Percentiles rank a stretch among this genome's conserved stretches.
Evolutionary conservation across 352 stramenopile species (phyloP).

Genomic region (Phytophthora boehmeriae): DNA sequence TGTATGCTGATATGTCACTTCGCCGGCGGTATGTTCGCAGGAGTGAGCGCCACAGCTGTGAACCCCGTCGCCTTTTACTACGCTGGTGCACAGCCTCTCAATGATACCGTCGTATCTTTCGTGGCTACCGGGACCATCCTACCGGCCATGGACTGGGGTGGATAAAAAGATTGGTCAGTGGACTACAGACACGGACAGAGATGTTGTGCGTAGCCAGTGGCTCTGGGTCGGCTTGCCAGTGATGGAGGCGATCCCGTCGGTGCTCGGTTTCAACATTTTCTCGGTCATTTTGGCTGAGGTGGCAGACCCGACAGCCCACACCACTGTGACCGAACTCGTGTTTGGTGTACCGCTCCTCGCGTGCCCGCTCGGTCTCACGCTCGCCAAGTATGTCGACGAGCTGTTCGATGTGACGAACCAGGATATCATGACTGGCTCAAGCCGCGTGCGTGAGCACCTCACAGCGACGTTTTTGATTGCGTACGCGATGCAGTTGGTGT

Average conservation of each 20-base stretch:
- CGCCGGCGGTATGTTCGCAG: constrained; percentile 39
- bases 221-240: constrained; percentile 70
- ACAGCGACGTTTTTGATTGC: constrained; percentile 30
- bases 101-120: constrained; percentile 61
- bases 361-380: constrained; percentile 34
- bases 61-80: constrained; percentile 59
- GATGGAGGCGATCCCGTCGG: constrained; percentile 57
- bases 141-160: constrained; percentile 29
- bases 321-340: constrained; percentile 34
- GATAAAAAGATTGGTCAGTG: constrained; percentile 47
- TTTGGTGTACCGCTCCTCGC: constrained; percentile 42
- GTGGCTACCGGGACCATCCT: constrained; percentile 40
- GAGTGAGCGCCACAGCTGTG: constrained; percentile 45
- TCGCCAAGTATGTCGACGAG: constrained; percentile 59
- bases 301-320: constrained; percentile 28
- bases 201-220: constrained; percentile 67
- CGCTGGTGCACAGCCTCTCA: constrained; percentile 54
- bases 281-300: constrained; percentile 57
- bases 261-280: constrained; percentile 58
- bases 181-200: constrained; percentile 46
- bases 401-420: constrained; percentile 53
- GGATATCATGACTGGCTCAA: constrained; percentile 36
- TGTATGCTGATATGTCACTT: constrained; percentile 53
- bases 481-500: constrained; percentile 36
- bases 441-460: constrained; percentile 23